phyloP scores from a whole-genome alignment of 495 filamentous ascomycete genomes.

The Penicillium lagena region DNA sequence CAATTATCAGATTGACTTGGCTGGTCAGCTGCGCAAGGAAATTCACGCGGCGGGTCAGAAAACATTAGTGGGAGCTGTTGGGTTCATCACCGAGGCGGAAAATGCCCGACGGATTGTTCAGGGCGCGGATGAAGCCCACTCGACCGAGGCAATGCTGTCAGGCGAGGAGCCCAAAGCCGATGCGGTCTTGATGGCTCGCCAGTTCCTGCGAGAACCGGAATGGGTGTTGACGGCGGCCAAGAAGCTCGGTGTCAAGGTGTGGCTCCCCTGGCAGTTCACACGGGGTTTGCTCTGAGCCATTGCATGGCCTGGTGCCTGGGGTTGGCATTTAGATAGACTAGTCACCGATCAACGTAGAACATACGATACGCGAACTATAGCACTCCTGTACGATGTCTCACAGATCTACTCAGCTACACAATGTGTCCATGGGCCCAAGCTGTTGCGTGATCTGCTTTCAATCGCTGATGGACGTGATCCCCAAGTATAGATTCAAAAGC shows the following conservation, averaged over 20 bases:
- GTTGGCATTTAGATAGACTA: too few species aligned
- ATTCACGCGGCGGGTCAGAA: slow-evolving; percentile 48
- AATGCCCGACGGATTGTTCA: slow-evolving; percentile 53
- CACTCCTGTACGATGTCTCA: too few species aligned
- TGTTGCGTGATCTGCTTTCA: too few species aligned
- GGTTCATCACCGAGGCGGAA: slow-evolving; percentile 58
- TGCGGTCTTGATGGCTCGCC: slow-evolving; percentile 55
- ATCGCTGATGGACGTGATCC: too few species aligned
- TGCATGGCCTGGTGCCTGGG: too few species aligned
- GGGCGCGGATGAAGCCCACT: slow-evolving; percentile 39
- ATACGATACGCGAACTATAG: too few species aligned
- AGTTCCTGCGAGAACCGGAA: slow-evolving; percentile 62
- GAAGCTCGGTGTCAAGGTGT: slow-evolving; percentile 50
- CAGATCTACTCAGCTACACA: too few species aligned
- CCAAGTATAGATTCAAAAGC: too few species aligned
- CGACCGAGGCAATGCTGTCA: slow-evolving; percentile 27
- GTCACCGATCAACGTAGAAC: too few species aligned
- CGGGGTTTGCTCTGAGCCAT: slow-evolving; percentile 6
- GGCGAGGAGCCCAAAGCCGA: slow-evolving; percentile 48
- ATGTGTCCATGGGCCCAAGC: too few species aligned
- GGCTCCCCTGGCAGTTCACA: slow-evolving; percentile 36
- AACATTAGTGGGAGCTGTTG: slow-evolving; percentile 66
- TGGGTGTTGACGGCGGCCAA: slow-evolving; percentile 57
- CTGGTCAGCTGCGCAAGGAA: slow-evolving; percentile 49
- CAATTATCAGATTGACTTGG: slow-evolving; percentile 59